These are phyloP conservation scores for Exophiala bonariae DNA, from an alignment of 2,329 filamentous ascomycete genomes.

Conservation along the genomic window DNA sequence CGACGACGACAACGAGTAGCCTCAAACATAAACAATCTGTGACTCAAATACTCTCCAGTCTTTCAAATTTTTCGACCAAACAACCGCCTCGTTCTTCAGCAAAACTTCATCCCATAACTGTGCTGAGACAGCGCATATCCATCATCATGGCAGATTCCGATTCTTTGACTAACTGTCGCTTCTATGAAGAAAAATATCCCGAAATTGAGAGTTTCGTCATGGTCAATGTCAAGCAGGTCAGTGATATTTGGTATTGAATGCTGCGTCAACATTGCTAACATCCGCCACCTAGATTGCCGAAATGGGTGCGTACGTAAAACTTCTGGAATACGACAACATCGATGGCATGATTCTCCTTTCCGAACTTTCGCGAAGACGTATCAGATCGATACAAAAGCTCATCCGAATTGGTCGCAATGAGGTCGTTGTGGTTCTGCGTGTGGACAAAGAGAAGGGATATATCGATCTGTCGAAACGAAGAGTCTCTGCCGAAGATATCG, in stretches of 20 bases:
- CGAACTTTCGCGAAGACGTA: conserved; percentile 96
- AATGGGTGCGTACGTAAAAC: conserved; percentile 99
- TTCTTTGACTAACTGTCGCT: conserved; percentile 95
- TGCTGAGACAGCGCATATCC: not conserved
- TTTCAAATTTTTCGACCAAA: no score
- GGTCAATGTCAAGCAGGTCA: conserved; percentile 98
- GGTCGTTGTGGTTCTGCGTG: conserved; percentile 95
- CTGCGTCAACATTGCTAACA: conserved; percentile 14
- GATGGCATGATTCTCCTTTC: conserved; percentile 99
- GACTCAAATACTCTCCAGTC: no score
- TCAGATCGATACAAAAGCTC: conserved; percentile 97
- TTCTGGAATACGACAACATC: conserved; percentile 99
- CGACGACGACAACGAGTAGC: no score
- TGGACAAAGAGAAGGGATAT: conserved; percentile 99
- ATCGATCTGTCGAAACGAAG: conserved; percentile 98
- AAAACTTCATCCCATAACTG: no score
- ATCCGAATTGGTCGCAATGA: conserved; percentile 98
- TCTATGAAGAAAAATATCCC: conserved; percentile 96
- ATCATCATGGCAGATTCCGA: conserved; percentile 29
- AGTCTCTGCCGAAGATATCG: conserved; percentile 94
- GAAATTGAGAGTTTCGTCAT: conserved; percentile 99
- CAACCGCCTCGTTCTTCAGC: no score
- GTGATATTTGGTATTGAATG: conserved; percentile 8
- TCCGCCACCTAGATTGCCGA: conserved; percentile 74
- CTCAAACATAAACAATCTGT: no score